Conservation (phyloP, 768 basidiomycete genomes). For the Lactarius hengduanensis region DNA sequence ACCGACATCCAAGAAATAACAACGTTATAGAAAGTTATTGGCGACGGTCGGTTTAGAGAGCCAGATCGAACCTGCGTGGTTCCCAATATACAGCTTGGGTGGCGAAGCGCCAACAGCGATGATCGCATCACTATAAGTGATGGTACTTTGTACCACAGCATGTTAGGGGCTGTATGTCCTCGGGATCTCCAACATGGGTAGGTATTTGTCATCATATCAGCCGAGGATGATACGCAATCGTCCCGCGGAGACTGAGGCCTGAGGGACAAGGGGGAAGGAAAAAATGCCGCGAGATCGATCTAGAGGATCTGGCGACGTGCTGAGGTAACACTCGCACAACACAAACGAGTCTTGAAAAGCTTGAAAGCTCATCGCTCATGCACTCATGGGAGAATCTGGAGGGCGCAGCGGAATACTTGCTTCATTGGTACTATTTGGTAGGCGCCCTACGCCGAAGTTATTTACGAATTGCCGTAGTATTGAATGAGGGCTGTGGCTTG, state of each 20-base stretch:
- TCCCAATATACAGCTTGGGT: not conserved
- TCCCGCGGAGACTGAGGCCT: not conserved
- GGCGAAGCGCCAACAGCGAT: not conserved
- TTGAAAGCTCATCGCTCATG: not conserved
- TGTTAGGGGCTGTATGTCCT: not conserved
- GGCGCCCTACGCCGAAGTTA: not conserved
- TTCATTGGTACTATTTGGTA: not conserved
- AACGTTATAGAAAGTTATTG: not conserved
- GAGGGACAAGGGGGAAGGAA: not conserved
- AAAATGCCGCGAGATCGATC: no score
- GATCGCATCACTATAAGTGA: not conserved
- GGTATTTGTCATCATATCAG: not conserved
- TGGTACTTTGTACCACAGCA: not conserved
- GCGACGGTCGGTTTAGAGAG: not conserved
- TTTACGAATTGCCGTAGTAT: no score
- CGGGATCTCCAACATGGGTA: no score
- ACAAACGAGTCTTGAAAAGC: not conserved
- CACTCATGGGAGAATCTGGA: no score
- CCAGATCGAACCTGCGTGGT: not conserved
- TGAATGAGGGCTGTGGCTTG: no score
- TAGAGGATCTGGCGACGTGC: not conserved
- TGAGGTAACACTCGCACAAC: not conserved
- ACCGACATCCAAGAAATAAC: not conserved
- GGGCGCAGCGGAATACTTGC: no score
- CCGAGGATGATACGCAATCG: not conserved